Base-by-base conservation (phyloP, 805 yeast species). In the Babjeviella inositovora region DNA sequence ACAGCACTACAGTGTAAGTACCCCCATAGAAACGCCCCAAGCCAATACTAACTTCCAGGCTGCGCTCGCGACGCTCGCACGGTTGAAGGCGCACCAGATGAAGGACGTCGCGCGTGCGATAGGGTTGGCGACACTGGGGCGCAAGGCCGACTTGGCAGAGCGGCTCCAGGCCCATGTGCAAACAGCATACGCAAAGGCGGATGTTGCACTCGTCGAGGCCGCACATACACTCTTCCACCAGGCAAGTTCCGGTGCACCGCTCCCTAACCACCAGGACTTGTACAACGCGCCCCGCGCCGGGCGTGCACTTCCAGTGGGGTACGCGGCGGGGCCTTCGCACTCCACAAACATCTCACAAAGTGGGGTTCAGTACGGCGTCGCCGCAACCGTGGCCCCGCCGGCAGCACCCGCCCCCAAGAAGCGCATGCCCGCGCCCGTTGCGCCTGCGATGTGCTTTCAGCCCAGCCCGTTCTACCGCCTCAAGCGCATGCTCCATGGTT, bases 71-170 rank as follows among this genome's bases (percentile, higher is more conserved):
- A n/a, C n/a, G n/a, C n/a, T n/a, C n/a, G n/a, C n/a, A n/a, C n/a
- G n/a, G 9, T 20, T 66, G 31, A 62, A 60, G 32, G 67, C 70
- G 2, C 44, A 58, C 0, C 65, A 62, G 25, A 49, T 73, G 26
- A 71, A 70, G 40, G 56, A 48, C 11, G 36, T 73, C 2, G 61
- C 72, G 17, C 51, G 64, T 20, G 36, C 68, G 2, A 36, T 70
- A 10, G 60, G 62, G 2, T 42, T 73, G 11, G 44, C 66, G 2
- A 34, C 50, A 7, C 37, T 57, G 5, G 92, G 90, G 1, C 49
- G 69, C 18, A 81, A 80, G 43, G 57, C 60, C 11, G 74, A 65
- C 16, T 43, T 79, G 8, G 59, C 60, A 25, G 69, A 65, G 17
- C 52, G 82, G 16, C 43, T 80, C 5, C 39, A 48, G 23, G 47